Conservation (phyloP, 495 filamentous ascomycete genomes). For the Podospora appendiculata region DNA sequence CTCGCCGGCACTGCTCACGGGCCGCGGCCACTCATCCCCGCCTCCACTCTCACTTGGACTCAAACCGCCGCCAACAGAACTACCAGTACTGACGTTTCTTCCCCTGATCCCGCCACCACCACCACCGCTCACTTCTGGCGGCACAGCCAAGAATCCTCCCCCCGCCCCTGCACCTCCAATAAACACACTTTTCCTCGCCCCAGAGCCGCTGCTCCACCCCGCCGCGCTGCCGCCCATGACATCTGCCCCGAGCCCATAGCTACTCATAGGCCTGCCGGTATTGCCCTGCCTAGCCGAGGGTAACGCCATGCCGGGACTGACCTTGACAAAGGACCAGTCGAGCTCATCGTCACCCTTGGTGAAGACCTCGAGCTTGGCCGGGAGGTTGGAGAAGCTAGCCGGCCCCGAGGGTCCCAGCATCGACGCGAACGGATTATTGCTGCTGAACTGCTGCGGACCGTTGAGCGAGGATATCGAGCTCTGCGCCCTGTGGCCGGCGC, state of each 20-base stretch:
- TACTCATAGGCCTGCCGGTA: conserved; percentile 35
- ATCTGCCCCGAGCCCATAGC: conserved; percentile 42
- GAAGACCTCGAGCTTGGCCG: conserved; percentile 69
- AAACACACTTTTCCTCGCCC: conserved; percentile 38
- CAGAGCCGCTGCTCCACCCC: conserved; percentile 33
- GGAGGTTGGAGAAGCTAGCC: conserved; percentile 32
- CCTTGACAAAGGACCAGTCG: conserved; percentile 68
- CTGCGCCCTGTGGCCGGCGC: conserved; percentile 10
- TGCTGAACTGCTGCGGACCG: conserved; percentile 29
- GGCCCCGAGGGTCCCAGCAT: conserved; percentile 5
- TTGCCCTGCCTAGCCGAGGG: conserved; percentile 3
- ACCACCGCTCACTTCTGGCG: conserved; percentile 25
- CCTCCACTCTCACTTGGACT: not conserved
- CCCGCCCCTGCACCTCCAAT: conserved; percentile 69
- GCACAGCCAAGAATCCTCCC: conserved; percentile 76
- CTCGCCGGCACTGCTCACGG: conserved; percentile 29
- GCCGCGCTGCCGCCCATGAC: conserved; percentile 19
- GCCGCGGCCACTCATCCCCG: conserved; percentile 37
- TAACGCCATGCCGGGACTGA: conserved; percentile 18
- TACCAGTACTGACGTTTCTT: conserved; percentile 2
- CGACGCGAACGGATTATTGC: conserved; percentile 46
- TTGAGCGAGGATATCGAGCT: conserved; percentile 10
- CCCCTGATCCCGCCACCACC: not conserved
- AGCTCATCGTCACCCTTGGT: conserved; percentile 75
- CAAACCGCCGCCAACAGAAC: not conserved